A percentile compares a stretch with the other conserved stretches of the same genome.
Evolutionary conservation across 2,329 filamentous ascomycete species (phyloP).

Genomic region (Diaporthe sp.): DNA sequence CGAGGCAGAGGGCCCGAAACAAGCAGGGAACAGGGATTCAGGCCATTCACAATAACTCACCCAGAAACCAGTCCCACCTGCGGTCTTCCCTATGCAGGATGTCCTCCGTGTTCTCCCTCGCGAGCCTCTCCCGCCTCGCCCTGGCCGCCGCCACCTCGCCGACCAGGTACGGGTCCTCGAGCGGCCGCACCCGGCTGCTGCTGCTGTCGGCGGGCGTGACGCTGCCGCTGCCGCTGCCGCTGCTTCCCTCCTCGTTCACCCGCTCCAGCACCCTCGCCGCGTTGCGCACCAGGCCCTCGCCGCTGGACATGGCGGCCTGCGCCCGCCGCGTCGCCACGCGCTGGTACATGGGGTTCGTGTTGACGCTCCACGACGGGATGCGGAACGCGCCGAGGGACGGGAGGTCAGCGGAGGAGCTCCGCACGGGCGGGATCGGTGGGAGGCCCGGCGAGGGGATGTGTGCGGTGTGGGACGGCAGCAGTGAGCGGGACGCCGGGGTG

Average conservation of each 20-base stretch:
- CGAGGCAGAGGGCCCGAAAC: slow-evolving; percentile 15
- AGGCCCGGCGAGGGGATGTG: slow-evolving; percentile 57
- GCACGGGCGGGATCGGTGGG: slow-evolving; percentile 62
- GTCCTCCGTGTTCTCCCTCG: slow-evolving; percentile 68
- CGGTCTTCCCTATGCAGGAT: slow-evolving; percentile 69
- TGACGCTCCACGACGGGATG: slow-evolving; percentile 71
- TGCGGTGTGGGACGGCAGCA: slow-evolving; percentile 53
- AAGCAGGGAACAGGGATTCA: slow-evolving; percentile 22
- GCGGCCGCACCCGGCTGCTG: slow-evolving; percentile 57
- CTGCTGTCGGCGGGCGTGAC: slow-evolving; percentile 41
- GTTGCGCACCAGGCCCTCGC: slow-evolving; percentile 50
- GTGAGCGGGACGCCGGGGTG: slow-evolving; percentile 41
- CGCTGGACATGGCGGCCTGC: slow-evolving; percentile 53
- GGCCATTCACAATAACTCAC: slow-evolving; percentile 55
- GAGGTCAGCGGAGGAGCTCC: slow-evolving; percentile 50
- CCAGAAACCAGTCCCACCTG: slow-evolving; percentile 73
- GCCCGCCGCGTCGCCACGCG: slow-evolving; percentile 74
- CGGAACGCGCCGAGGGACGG: slow-evolving; percentile 68
- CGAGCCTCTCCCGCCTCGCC: slow-evolving; percentile 69
- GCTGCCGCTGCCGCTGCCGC: slow-evolving; percentile 29
- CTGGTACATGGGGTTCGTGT: slow-evolving; percentile 71
- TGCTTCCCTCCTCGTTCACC: slow-evolving; percentile 54
- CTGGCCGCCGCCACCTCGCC: slow-evolving; percentile 74
- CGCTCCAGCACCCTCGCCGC: slow-evolving; percentile 51
- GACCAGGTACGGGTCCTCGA: slow-evolving; percentile 78